Conservation (phyloP, 805 yeast species). For the Zygosaccharomyces lentus region DNA sequence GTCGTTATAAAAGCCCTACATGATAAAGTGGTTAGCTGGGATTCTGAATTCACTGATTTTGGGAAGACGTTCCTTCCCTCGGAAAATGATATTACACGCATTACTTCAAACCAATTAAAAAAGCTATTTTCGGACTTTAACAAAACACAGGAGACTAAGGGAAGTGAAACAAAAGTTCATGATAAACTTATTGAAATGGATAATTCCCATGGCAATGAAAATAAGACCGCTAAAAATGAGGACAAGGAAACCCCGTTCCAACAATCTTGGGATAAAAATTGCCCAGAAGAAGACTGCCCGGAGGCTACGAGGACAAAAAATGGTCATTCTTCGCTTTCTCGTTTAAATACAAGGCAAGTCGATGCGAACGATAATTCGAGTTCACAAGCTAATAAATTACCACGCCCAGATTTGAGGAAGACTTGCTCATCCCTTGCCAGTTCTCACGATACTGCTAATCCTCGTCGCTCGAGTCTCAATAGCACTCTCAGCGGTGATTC, state of each 20-base stretch:
- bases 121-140: conserved; percentile 60
- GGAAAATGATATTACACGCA: conserved; percentile 85
- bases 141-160: conserved; percentile 7
- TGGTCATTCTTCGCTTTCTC: background rate
- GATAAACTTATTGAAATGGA: conserved; percentile 1
- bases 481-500: conserved; percentile 15
- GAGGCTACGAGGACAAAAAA: background rate
- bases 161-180: background rate
- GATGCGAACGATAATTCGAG: background rate
- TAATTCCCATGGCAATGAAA: background rate
- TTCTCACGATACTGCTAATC: conserved; percentile 8
- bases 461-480: conserved; percentile 13
- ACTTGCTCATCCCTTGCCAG: conserved; percentile 12
- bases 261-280: background rate
- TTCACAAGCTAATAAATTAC: background rate
- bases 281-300: background rate
- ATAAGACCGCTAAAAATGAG: background rate
- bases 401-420: conserved; percentile 5
- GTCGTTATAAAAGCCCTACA: conserved; percentile 66
- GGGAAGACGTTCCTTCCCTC: conserved; percentile 78
- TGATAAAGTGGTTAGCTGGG: conserved; percentile 84
- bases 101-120: conserved; percentile 82
- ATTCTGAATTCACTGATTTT: conserved; percentile 72
- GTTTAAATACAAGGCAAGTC: background rate
- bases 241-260: background rate